A percentile compares a stretch with the other conserved stretches of the same genome.
These are phyloP conservation scores for Populus ilicifolia DNA, from an alignment of 345 rosid genomes.

Conservation along the genomic window DNA sequence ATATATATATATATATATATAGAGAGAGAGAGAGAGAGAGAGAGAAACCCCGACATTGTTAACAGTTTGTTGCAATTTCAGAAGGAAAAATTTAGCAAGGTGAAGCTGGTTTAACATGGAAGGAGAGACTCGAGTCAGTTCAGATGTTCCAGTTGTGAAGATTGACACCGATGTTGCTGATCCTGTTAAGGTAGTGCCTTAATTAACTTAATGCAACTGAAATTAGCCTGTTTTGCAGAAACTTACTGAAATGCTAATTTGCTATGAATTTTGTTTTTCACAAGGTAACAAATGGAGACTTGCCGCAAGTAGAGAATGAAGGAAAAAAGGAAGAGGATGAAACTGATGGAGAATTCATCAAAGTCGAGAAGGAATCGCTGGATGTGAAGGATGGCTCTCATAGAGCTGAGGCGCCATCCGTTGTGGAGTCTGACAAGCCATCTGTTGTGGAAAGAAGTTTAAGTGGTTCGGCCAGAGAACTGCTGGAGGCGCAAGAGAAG, in stretches of 20 bases:
- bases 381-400: slow-evolving; percentile 54
- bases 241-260: neutral
- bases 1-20: too few relatives aligned
- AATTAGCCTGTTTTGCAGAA: neutral
- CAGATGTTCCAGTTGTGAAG: slow-evolving; percentile 57
- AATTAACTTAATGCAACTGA: neutral
- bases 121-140: slow-evolving; percentile 41
- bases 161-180: slow-evolving; percentile 33
- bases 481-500: slow-evolving; percentile 82
- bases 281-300: slow-evolving; percentile 52
- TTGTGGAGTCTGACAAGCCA: slow-evolving; percentile 24
- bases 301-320: slow-evolving; percentile 37
- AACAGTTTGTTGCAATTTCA: slow-evolving; percentile 4
- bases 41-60: neutral
- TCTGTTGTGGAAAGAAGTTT: slow-evolving; percentile 42
- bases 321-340: slow-evolving; percentile 81
- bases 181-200: slow-evolving; percentile 47
- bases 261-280: neutral
- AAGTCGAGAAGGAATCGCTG: slow-evolving; percentile 78
- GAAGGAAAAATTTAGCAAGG: neutral
- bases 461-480: slow-evolving; percentile 59
- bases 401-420: slow-evolving; percentile 17
- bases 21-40: too few relatives aligned
- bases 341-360: slow-evolving; percentile 78
- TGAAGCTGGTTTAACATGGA: slow-evolving; percentile 45